Evolutionary conservation across 306 rosid species (phyloP), one percentile per base, ranked within the genome.

Genomic region (Malus sylvestris): DNA sequence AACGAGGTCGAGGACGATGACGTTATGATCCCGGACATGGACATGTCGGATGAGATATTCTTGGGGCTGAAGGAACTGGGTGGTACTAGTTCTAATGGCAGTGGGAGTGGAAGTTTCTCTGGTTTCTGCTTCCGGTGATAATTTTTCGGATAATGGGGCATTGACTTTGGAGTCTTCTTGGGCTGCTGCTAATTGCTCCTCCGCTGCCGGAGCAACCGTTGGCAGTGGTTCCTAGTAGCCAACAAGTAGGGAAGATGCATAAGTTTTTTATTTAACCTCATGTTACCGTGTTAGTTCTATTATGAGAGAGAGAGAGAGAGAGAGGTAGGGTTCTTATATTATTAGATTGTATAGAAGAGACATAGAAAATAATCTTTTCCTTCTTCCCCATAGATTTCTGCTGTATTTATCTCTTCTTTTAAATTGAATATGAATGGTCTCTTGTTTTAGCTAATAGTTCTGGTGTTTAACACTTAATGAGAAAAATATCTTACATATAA

Each of bases 1-100:
- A 71, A 74, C 2, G 79, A 68, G 8, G 82, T 78, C 0, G 82
- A 81, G n/a, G 75, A 78, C 6, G 75, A 82, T 0, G 80, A 49
- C 42, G 57, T 85, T 80, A 51, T 85, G 73, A 79, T 91, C 23
- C 88, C 91, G 0, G 87, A 86, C 64, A 62, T 81, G 68, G 57
- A 65, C 22, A 32, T 83, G 80, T 67, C 76, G 18, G 87, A 87
- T 4, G 83, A 85, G 13, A 82, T 86, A 49, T 85, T 85, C 71
- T 14, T 76, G 44, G 84, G 86, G 8, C 15, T 61, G 22, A 68
- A 74, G 42, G 71, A 76, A 38, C 10, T 87, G 18, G 84, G 70
- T 5, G 35, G 63, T 22, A 66, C 68, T 40, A 51, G 68, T 19
- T 73, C 68, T 16, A 65, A 68, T 8, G 77, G 69, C 0, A 59